Base-by-base conservation (phyloP, 2,329 filamentous ascomycete species). In the Pleomassaria siparia region DNA sequence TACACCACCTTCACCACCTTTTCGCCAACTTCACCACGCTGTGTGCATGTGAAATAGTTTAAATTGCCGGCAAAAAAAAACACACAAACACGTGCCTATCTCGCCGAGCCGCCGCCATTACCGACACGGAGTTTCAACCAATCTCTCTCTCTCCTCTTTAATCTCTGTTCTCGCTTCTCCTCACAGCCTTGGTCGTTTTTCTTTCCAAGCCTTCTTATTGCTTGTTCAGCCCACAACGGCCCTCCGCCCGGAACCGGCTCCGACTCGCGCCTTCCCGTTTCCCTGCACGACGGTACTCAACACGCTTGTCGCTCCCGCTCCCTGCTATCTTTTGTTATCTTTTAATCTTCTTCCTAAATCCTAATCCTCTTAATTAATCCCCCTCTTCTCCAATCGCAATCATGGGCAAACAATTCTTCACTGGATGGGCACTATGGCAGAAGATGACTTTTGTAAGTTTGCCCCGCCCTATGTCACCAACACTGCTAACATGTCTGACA, bases 381-480 rank as follows among this genome's bases (percentile, higher is more conserved):
- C 43, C 43, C 25, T 46, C 46, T 49, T 28, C 7, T 8, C 40
- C 50, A 44, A 58, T 48, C 56, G 55, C 45, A 32, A 56, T 52
- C 40, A 66, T 66, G 50, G 60, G 57, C 51, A 64, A 66, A 18
- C 51, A 50, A 29, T 78, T 78, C 66, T 79, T 78, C 58, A 62
- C 50, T 16, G 67, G 55, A 41, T 95, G 90, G 91, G 76, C 81
- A 58, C 74, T 94, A 61, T 96, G 91, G 91, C 83, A 94, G 77
- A 85, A 95, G 75, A 85, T 96, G 84, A 88, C 85, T 44, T 89
- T 95, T 75, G 91, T 95, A 76, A 78, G 88, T 79, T 16, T 24
- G 12, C 42, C 21, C 20, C 32, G 15, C 20, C 37, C 21, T 11
- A 26, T 20, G 40, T 29, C 43, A 10, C 24, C 56, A 13, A 22